Evolutionary conservation across 73 alveolate species (phyloP), one percentile per base, ranked within the genome.

Genomic region (Paramecium sonneborni): DNA sequence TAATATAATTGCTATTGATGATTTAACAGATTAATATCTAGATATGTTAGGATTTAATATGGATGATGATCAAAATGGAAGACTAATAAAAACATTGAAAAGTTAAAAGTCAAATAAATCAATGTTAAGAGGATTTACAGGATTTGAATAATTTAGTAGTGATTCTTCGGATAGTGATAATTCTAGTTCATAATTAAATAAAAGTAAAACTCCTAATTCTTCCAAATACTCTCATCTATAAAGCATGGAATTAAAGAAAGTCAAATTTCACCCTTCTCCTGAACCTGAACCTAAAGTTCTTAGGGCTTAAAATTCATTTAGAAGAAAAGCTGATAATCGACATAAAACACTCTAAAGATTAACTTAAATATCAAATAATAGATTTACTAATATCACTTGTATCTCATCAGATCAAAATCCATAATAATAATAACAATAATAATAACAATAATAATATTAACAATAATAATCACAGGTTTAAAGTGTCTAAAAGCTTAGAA

Each of bases 251-350:
- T 21, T 1, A 14, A 72, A 35, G 62, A 72, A 72, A 8, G 55
- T 72, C 26, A 38, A 38, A 35, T 32, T 72, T 72, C 58, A 32
- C 12, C 35, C 86, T 3, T n/a, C 86, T 72, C 86, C 86, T 15
- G 90, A 79, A 20, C 90, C 90, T n/a, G 90, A 79, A 43, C 62
- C 90, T 37, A 38, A 34, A 44, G 55, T 39, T 3, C 26, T 79
- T 3, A 79, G 90, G n/a, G 28, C 70, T 0, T 79, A 79, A 23
- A 79, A 46, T 6, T 38, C 90, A 18, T 38, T 44, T 24, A 23
- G 55, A 39, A 20, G 46, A 46, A 79, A 41, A 79, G 90, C 55
- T 18, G 69, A 41, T 43, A 79, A 79, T n/a, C n/a, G 74, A 24
- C 69, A 79, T 38, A 41, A 44, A 1, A 41, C 90, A 20, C 39